A percentile compares a stretch with the other conserved stretches of the same genome.
These are phyloP conservation scores for Haplosporangium gracile DNA, from an alignment of 192 early-diverging fungal species.

Conservation along the genomic window DNA sequence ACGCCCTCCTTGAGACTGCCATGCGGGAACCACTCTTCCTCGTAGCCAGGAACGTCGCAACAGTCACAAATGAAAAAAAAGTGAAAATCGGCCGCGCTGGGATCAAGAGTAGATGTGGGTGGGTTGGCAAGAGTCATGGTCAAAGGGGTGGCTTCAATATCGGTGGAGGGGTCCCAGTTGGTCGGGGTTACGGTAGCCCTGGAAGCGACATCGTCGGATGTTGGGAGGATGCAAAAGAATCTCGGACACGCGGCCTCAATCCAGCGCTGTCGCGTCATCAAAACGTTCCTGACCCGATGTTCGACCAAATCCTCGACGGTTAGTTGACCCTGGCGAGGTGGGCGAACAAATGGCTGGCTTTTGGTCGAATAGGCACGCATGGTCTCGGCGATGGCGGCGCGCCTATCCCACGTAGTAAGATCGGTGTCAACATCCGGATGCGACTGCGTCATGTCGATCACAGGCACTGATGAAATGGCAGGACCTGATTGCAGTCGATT, in stretches of 20 bases:
- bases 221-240: slow-evolving; percentile 1
- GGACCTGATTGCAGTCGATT: background rate
- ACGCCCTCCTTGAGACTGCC: background rate
- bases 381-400: background rate
- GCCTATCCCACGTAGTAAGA: background rate
- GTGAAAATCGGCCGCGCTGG: background rate
- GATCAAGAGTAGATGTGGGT: background rate
- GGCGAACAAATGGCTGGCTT: background rate
- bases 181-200: background rate
- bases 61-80: background rate
- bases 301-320: background rate
- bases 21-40: background rate
- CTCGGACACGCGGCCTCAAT: background rate
- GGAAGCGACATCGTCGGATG: background rate
- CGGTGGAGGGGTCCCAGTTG: background rate
- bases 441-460: background rate
- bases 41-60: background rate
- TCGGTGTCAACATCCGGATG: background rate
- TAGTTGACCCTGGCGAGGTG: background rate
- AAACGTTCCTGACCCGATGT: background rate
- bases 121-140: slow-evolving; percentile 3
- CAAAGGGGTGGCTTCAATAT: background rate
- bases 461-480: background rate
- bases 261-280: background rate
- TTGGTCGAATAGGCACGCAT: slow-evolving; percentile 5